Evolutionary conservation across 306 rosid genomes (phyloP).

Genomic region (Malus orientalis): DNA sequence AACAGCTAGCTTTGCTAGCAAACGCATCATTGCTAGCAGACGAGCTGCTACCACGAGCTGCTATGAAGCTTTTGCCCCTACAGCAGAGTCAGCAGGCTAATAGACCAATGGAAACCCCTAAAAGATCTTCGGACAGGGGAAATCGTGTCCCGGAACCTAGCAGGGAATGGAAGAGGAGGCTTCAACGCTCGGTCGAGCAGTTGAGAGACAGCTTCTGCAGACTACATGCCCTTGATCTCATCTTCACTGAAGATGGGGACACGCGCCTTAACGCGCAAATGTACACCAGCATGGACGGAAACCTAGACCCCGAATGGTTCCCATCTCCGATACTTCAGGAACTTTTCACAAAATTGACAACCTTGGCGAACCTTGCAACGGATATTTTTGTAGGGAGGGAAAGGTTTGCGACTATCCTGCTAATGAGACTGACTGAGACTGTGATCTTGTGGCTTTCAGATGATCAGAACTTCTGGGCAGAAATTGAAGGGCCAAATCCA

Average conservation of each 20-base stretch:
- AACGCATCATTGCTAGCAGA: slow-evolving; percentile 75
- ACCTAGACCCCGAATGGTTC: slow-evolving; percentile 66
- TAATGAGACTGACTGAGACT: slow-evolving; percentile 85
- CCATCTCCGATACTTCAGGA: slow-evolving; percentile 88
- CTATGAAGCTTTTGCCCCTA: slow-evolving; percentile 42
- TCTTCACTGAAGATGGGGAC: slow-evolving; percentile 82
- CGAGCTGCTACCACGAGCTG: slow-evolving; percentile 78
- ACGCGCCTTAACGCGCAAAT: slow-evolving; percentile 47
- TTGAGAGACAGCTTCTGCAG: slow-evolving; percentile 82
- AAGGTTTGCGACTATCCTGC: slow-evolving; percentile 72
- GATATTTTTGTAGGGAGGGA: slow-evolving; percentile 85
- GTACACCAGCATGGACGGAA: slow-evolving; percentile 53
- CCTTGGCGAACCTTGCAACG: slow-evolving; percentile 52
- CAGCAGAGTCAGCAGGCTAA: slow-evolving; percentile 21
- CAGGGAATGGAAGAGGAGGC: slow-evolving; percentile 63
- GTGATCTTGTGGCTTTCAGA: slow-evolving; percentile 79
- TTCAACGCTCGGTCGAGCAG: slow-evolving; percentile 69
- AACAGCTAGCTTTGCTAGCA: slow-evolving; percentile 67
- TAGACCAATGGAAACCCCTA: slow-evolving; percentile 41
- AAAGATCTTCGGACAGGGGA: slow-evolving; percentile 40
- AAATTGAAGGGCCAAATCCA: slow-evolving; percentile 56
- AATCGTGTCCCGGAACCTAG: slow-evolving; percentile 57
- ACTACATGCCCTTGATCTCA: slow-evolving; percentile 77
- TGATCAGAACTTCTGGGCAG: slow-evolving; percentile 87
- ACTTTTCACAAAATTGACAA: slow-evolving; percentile 47